Percentiles rank a stretch among this genome's conserved stretches.
Conservation (phyloP, 495 filamentous ascomycete species). For the Pyrenula massariospora region DNA sequence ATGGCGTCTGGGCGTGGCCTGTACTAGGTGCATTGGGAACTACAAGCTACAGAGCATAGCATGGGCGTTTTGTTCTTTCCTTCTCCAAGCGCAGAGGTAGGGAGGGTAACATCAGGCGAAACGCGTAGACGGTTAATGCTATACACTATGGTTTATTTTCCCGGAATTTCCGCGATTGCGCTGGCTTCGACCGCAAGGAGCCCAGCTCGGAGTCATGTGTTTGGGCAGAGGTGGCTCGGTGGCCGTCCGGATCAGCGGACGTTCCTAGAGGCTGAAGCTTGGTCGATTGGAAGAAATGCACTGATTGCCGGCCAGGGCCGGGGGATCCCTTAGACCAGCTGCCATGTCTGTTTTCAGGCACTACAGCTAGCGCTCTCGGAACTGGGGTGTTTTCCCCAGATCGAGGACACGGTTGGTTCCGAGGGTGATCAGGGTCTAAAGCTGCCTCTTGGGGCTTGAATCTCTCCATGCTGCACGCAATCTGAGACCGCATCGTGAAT, state of each 20-base stretch:
- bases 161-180: background rate
- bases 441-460: background rate
- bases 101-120: background rate
- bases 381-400: background rate
- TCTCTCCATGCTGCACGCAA: background rate
- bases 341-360: background rate
- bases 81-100: background rate
- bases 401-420: background rate
- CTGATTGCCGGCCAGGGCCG: background rate
- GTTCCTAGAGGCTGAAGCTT: background rate
- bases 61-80: slow-evolving; percentile 2
- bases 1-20: slow-evolving; percentile 61
- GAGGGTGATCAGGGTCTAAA: background rate
- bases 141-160: background rate
- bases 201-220: background rate
- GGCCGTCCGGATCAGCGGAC: background rate
- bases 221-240: background rate
- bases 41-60: slow-evolving; percentile 3
- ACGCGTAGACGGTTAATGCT: background rate
- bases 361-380: background rate
- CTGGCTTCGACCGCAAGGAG: background rate
- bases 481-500: background rate
- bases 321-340: background rate
- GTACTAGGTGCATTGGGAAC: slow-evolving; percentile 30
- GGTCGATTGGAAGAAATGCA: background rate